phyloP scores from a whole-genome alignment of 148 eudicot species.

The Heliamphora exappendiculata region DNA sequence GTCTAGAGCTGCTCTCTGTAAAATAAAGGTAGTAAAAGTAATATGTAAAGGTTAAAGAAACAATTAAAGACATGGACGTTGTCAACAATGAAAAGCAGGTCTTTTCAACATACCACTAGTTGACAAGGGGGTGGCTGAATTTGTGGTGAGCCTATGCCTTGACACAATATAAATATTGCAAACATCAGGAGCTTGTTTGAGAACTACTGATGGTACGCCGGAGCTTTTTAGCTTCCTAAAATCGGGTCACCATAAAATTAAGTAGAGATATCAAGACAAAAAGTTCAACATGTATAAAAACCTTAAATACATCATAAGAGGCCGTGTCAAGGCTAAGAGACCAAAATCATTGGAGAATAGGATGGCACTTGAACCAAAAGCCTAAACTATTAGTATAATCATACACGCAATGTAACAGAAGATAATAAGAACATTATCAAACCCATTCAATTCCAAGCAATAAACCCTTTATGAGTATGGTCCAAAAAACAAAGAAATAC shows the following conservation, averaged over 20 bases:
- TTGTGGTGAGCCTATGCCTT: slow-evolving; percentile 43
- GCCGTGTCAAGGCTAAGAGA: neutral
- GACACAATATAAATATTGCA: slow-evolving; percentile 62
- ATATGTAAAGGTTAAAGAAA: neutral
- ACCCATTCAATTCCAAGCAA: neutral
- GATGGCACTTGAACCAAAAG: neutral
- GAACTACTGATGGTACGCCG: slow-evolving; percentile 48
- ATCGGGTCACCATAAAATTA: neutral
- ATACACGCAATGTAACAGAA: neutral
- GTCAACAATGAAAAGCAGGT: neutral
- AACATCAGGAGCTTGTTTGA: slow-evolving; percentile 50
- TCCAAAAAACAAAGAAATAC: no score
- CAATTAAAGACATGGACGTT: neutral
- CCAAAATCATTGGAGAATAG: neutral
- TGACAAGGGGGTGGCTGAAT: slow-evolving; percentile 30
- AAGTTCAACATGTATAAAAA: neutral
- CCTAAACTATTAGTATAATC: neutral
- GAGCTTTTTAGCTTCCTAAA: slow-evolving; percentile 50
- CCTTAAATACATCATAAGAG: slow-evolving; percentile 5
- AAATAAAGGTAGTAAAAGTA: neutral
- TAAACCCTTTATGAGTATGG: neutral
- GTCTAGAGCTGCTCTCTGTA: slow-evolving; percentile 19
- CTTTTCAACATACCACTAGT: slow-evolving; percentile 28
- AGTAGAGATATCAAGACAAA: neutral
- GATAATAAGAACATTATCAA: neutral